Base-by-base conservation (phyloP, 768 basidiomycete genomes). In the Lactarius deliciosus region DNA sequence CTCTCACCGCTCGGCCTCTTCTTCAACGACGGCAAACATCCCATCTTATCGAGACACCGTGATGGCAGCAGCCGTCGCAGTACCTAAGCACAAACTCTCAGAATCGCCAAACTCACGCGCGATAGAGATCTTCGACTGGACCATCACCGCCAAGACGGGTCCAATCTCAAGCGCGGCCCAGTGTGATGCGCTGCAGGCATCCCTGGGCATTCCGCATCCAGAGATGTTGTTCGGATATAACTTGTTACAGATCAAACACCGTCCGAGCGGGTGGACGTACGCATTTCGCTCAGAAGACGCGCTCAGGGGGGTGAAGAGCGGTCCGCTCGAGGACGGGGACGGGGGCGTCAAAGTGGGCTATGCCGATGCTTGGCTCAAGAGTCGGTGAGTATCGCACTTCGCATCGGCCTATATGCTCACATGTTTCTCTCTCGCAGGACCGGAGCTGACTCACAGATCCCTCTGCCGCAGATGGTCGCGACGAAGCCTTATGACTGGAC, bases 401-500 rank as follows among this genome's bases (percentile, higher is more conserved):
- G 5, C 50, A 15, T 32, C 16, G 3, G 34, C 22, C 28, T 57
- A 47, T 53, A 34, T 38, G 1, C 57, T 40, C 8, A 57, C 13
- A 5, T 9, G 58, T 38, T 16, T 68, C 45, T 50, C 66, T 69
- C 55, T 69, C 86, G 83, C 74, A 92, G 92, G 72, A 91, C 88
- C 72, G 86, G 83, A 61, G 84, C 91, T 0, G 80, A 81, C 28
- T 87, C 92, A 16, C 76, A 75, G 50, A 76, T 86, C 15, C 86
- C 89, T 0, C 85, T 92, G 78, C 90, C 92, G 3, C 76, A 82
- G 68, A 91, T 91, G 6, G 84, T 87, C 25, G 74, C 82, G 0
- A 89, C 93, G 9, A 97, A 96, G 71, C 90, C 89, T 0, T 98
- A 92, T 76, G 97, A 99, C 74, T 98, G 97, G 97, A 99, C 97